Percentiles rank a stretch among this genome's conserved stretches.
phyloP scores from a whole-genome alignment of 306 rosid genomes.

The Sphenostylis stenocarpa region DNA sequence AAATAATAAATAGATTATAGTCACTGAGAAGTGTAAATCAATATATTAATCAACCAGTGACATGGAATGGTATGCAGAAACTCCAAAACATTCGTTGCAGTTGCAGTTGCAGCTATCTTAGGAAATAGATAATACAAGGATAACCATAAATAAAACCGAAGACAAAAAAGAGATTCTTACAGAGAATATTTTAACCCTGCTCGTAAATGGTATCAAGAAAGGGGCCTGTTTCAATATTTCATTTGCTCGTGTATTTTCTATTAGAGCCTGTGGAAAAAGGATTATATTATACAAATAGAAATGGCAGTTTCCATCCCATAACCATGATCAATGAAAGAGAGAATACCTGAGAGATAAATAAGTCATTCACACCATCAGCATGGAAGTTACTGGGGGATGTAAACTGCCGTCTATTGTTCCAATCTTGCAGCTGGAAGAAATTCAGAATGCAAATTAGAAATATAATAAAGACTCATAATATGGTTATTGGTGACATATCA shows the following conservation, averaged over 20 bases:
- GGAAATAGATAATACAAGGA: slow-evolving; percentile 1
- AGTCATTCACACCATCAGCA: slow-evolving; percentile 94
- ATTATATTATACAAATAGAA: not conserved
- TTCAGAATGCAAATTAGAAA: slow-evolving; percentile 33
- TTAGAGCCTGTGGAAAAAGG: slow-evolving; percentile 57
- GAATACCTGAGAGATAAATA: slow-evolving; percentile 91
- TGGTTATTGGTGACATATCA: slow-evolving; percentile 12
- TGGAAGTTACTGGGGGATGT: slow-evolving; percentile 84
- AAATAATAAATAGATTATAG: slow-evolving; percentile 40
- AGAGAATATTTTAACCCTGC: slow-evolving; percentile 95
- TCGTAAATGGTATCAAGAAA: slow-evolving; percentile 91
- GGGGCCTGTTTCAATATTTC: slow-evolving; percentile 94
- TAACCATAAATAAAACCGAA: slow-evolving; percentile 24
- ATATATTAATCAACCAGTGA: not conserved
- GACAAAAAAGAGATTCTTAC: slow-evolving; percentile 49
- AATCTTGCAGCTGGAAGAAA: slow-evolving; percentile 85
- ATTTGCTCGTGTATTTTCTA: slow-evolving; percentile 86
- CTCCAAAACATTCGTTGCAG: not conserved
- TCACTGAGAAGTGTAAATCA: not conserved
- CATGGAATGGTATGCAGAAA: not conserved
- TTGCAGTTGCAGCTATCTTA: not conserved
- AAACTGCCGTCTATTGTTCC: slow-evolving; percentile 95
- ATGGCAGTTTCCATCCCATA: slow-evolving; percentile 9
- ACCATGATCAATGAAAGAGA: slow-evolving; percentile 18
- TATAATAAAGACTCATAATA: not conserved